Conservation (phyloP, 2,329 filamentous ascomycete genomes). For the Paraphaeosphaeria sporulosa region DNA sequence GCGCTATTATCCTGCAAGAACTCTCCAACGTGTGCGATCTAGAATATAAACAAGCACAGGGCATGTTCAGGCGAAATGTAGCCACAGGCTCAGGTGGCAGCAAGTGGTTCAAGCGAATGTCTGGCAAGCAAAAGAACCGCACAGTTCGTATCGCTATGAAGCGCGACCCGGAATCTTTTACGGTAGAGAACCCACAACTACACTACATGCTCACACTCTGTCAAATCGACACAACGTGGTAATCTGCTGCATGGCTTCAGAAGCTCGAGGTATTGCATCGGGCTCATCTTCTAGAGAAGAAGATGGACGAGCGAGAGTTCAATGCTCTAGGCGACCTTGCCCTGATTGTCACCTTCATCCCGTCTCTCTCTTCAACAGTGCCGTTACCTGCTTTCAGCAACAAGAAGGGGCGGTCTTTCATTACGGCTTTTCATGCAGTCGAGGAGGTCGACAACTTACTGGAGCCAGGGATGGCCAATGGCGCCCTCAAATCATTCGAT, state of each 20-base stretch:
- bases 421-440: conserved; percentile 43
- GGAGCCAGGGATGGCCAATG: conserved; percentile 49
- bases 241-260: conserved; percentile 52
- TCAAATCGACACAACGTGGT: conserved; percentile 45
- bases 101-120: conserved; percentile 55
- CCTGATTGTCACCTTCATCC: conserved; percentile 50
- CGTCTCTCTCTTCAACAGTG: conserved; percentile 46
- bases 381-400: conserved; percentile 47
- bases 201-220: conserved; percentile 58
- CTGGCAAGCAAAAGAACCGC: conserved; percentile 45
- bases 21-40: conserved; percentile 55
- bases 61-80: conserved; percentile 52
- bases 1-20: conserved; percentile 53
- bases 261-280: conserved; percentile 52
- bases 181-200: conserved; percentile 47
- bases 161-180: conserved; percentile 51
- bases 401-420: conserved; percentile 53
- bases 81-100: conserved; percentile 42
- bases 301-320: conserved; percentile 43
- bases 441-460: conserved; percentile 52
- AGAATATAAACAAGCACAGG: conserved; percentile 52
- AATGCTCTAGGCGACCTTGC: conserved; percentile 50
- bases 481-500: conserved; percentile 49
- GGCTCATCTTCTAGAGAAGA: conserved; percentile 41
- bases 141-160: conserved; percentile 52